Evolutionary conservation across 1,284 basidiomycete species (phyloP).

Genomic region (Pascua guehoae): DNA sequence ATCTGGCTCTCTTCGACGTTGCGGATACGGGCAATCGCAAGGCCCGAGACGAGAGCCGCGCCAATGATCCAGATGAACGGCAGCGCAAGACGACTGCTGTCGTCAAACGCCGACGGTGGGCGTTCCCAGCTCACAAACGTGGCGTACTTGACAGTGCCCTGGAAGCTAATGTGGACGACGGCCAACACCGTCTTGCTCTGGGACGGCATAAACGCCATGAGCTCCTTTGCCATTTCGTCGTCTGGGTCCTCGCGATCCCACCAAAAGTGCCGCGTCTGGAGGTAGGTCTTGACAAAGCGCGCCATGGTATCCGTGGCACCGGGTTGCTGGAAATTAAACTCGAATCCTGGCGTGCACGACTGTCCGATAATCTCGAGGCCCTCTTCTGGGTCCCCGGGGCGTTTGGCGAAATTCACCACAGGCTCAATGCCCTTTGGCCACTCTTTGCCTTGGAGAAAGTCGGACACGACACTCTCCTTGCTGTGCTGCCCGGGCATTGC

Average conservation of each 20-base stretch:
- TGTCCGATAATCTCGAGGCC: slow-evolving; percentile 25
- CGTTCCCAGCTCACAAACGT: slow-evolving; percentile 39
- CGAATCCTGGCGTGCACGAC: slow-evolving; percentile 5
- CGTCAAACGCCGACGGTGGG: slow-evolving; percentile 29
- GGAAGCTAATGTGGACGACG: slow-evolving; percentile 27
- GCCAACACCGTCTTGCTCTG: slow-evolving; percentile 29
- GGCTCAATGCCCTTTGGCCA: slow-evolving; percentile 37
- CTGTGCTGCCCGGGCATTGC: not conserved
- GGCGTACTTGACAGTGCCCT: slow-evolving; percentile 33
- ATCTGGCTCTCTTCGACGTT: slow-evolving; percentile 42
- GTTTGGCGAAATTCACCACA: slow-evolving; percentile 28
- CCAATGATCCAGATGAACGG: slow-evolving; percentile 42
- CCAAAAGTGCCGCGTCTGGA: slow-evolving; percentile 34
- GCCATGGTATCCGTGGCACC: slow-evolving; percentile 17
- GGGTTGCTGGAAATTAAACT: slow-evolving; percentile 21
- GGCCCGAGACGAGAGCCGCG: slow-evolving; percentile 32
- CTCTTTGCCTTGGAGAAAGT: slow-evolving; percentile 30
- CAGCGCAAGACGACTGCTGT: slow-evolving; percentile 29
- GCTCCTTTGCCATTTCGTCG: slow-evolving; percentile 21
- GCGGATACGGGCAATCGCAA: slow-evolving; percentile 37
- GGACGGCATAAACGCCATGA: slow-evolving; percentile 35
- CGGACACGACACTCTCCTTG: slow-evolving; percentile 29
- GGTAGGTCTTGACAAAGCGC: slow-evolving; percentile 25
- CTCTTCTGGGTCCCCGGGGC: not conserved
- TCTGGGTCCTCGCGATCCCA: slow-evolving; percentile 34